Base-by-base conservation (phyloP, 192 early-diverging fungal species). In the Coemansia sp. region DNA sequence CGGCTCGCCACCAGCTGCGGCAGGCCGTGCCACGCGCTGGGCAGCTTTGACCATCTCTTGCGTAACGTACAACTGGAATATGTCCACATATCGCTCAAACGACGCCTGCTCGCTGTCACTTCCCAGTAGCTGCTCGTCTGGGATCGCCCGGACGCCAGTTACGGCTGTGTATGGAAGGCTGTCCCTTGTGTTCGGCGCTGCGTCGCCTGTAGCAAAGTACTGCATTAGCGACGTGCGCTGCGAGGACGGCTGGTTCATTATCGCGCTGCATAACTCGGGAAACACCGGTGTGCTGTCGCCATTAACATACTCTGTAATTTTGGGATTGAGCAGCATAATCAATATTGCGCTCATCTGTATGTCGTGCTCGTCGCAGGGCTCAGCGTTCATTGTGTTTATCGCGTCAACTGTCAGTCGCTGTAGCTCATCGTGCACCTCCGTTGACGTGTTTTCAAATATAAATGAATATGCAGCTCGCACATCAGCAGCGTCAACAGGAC, bases 291-390 rank as follows among this genome's bases (percentile, higher is more conserved):
- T 66, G 28, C 53, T 52, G 56, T 71, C 59, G 8, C 64, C 56
- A 38, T 61, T 64, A 9, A 34, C 26, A 25, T 76, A 76, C 40
- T 82, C 74, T 23, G 42, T 38, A n/a, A 82, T 67, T 21, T 26
- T 55, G 14, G 79, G 79, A 34, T 71, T 70, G n/a, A 76, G 61
- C 8, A 82, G 68, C 21, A 76, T 26, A 18, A 82, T 76, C 17
- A 82, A 64, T 47, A 76, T 53, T 2, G 79, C 79, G 15, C 63
- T 73, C 52, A 68, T 71, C 40, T 76, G 70, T 56, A 63, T 67
- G 54, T 68, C 71, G 59, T 76, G 71, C 64, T 76, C 70, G 58
- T 76, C 68, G 62, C 74, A 73, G 17, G 74, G 67, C 54, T 80
- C 77, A 12, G 68, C 49, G 37, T 59, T 62, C 64, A 82, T 56